These are phyloP conservation scores for Heimioporus sp. DNA, from an alignment of 768 basidiomycete genomes.

Conservation along the genomic window DNA sequence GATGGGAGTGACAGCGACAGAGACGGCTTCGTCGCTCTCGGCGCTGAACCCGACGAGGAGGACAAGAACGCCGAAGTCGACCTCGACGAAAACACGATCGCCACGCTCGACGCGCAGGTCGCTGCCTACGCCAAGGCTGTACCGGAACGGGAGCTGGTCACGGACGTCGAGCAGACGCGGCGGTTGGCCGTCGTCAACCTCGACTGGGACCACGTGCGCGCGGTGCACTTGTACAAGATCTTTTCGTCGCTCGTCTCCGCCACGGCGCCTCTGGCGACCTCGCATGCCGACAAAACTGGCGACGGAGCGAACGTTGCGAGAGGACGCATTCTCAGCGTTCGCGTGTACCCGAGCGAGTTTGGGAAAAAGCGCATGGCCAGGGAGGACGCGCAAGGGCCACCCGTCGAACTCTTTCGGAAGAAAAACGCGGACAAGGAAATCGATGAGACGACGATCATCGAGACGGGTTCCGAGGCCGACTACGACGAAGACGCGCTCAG, in stretches of 20 bases:
- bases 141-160: slow-evolving; percentile 43
- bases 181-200: slow-evolving; percentile 91
- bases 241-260: slow-evolving; percentile 82
- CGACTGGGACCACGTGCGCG: slow-evolving; percentile 96
- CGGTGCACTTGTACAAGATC: slow-evolving; percentile 87
- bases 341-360: slow-evolving; percentile 91
- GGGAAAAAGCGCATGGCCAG: slow-evolving; percentile 82
- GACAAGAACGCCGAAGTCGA: slow-evolving; percentile 61
- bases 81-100: slow-evolving; percentile 73
- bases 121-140: slow-evolving; percentile 51
- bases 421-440: slow-evolving; percentile 50
- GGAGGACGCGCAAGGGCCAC: slow-evolving; percentile 92
- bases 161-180: slow-evolving; percentile 49
- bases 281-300: slow-evolving; percentile 14
- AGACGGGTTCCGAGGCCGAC: slow-evolving; percentile 69
- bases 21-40: slow-evolving; percentile 50
- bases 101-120: slow-evolving; percentile 73
- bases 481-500: slow-evolving; percentile 87
- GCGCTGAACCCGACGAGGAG: slow-evolving; percentile 37
- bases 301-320: slow-evolving; percentile 36
- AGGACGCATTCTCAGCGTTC: slow-evolving; percentile 73
- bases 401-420: slow-evolving; percentile 75
- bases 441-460: slow-evolving; percentile 61
- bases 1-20: slow-evolving; percentile 46
- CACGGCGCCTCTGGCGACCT: slow-evolving; percentile 40